Evolutionary conservation across 2,329 filamentous ascomycete genomes (phyloP).

Genomic region (Penicillium hordei): DNA sequence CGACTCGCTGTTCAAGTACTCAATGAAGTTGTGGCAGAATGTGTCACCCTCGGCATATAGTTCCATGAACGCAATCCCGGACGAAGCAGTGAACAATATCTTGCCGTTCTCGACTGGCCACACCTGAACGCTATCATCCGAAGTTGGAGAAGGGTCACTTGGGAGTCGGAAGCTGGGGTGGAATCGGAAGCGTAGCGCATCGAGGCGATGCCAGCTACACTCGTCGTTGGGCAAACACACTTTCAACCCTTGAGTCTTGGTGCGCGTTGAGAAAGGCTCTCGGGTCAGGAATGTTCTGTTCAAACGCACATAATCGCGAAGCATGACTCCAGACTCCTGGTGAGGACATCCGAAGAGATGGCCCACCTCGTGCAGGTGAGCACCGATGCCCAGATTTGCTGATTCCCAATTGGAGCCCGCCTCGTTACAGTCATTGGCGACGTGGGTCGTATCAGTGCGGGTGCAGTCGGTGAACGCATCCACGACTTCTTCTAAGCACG

Average conservation of each 20-base stretch:
- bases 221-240: conserved; percentile 75
- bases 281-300: conserved; percentile 79
- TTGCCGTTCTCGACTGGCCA: conserved; percentile 79
- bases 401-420: conserved; percentile 91
- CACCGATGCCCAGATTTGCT: conserved; percentile 91
- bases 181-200: conserved; percentile 81
- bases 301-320: conserved; percentile 79
- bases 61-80: conserved; percentile 83
- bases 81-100: conserved; percentile 72
- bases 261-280: conserved; percentile 84
- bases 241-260: conserved; percentile 74
- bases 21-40: conserved; percentile 76
- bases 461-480: conserved; percentile 89
- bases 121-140: conserved; percentile 77
- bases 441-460: conserved; percentile 73
- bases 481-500: conserved; percentile 83
- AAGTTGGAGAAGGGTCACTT: conserved; percentile 63
- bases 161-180: conserved; percentile 89
- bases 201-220: conserved; percentile 87
- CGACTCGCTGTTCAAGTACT: conserved; percentile 65
- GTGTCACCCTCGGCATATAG: conserved; percentile 78
- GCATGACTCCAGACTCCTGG: conserved; percentile 89
- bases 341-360: conserved; percentile 88
- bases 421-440: conserved; percentile 84
- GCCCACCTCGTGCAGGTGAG: conserved; percentile 86